Evolutionary conservation across 768 basidiomycete species (phyloP).

Genomic region (Antrodiella citrinella): DNA sequence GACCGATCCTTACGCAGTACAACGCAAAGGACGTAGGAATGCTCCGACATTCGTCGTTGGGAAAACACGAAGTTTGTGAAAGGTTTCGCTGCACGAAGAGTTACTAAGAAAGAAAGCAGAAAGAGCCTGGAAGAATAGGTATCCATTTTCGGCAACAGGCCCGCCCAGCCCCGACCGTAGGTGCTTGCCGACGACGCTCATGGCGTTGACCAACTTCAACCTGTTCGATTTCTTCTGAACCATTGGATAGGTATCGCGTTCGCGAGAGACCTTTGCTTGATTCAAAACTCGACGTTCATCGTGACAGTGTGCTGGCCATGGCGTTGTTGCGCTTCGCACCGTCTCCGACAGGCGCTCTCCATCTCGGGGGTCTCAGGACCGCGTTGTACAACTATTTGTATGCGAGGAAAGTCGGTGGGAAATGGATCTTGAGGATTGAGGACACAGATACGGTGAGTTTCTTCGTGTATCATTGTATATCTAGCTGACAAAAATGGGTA

Average conservation of each 20-base stretch:
- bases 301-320: conserved; percentile 25
- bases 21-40: neutral
- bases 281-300: neutral
- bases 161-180: neutral
- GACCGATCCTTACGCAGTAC: neutral
- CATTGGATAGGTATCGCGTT: too few species aligned
- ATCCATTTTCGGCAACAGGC: neutral
- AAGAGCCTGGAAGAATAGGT: neutral
- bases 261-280: too few species aligned
- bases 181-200: neutral
- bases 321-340: conserved; percentile 87
- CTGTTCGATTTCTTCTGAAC: neutral
- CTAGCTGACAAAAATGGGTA: neutral
- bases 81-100: neutral
- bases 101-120: neutral
- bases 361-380: conserved; percentile 91
- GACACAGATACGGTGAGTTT: conserved; percentile 83
- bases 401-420: conserved; percentile 73
- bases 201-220: neutral
- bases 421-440: conserved; percentile 89
- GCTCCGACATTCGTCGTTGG: neutral
- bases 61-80: neutral
- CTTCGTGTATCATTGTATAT: neutral
- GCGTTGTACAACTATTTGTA: conserved; percentile 89
- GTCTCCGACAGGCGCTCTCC: conserved; percentile 90